phyloP scores from a whole-genome alignment of 2,329 filamentous ascomycete genomes.

The Fusarium torreyae region DNA sequence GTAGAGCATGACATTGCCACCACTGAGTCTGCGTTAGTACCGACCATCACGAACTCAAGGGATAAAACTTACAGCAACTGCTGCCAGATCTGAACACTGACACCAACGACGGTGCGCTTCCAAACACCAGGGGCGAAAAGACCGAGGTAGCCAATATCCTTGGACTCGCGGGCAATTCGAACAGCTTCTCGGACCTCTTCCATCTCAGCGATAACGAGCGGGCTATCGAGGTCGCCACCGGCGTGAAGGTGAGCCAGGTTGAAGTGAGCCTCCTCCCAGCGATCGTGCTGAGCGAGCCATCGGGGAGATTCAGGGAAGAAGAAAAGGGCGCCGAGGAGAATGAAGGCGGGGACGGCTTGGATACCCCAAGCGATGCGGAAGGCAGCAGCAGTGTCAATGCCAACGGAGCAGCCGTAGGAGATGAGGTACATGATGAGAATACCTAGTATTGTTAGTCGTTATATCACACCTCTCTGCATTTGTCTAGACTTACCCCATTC shows the following conservation, averaged over 20 bases:
- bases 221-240: slow-evolving; percentile 66
- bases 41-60: no score
- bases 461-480: neutral
- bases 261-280: slow-evolving; percentile 68
- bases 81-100: slow-evolving; percentile 68
- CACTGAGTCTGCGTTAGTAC: slow-evolving; percentile 45
- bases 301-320: slow-evolving; percentile 75
- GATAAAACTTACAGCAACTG: slow-evolving; percentile 58
- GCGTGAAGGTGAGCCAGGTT: slow-evolving; percentile 72
- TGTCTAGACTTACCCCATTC: slow-evolving; percentile 62
- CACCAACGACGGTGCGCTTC: slow-evolving; percentile 66
- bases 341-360: slow-evolving; percentile 72
- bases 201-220: slow-evolving; percentile 70
- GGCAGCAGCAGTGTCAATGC: slow-evolving; percentile 66
- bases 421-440: slow-evolving; percentile 81
- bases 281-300: slow-evolving; percentile 74
- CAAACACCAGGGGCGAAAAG: slow-evolving; percentile 65
- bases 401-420: slow-evolving; percentile 72
- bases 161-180: slow-evolving; percentile 56
- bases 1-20: slow-evolving; percentile 70
- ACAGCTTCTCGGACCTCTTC: slow-evolving; percentile 65
- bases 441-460: slow-evolving; percentile 58
- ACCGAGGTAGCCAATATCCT: slow-evolving; percentile 58
- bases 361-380: slow-evolving; percentile 77
- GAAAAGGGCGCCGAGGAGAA: slow-evolving; percentile 70